A percentile compares a stretch with the other conserved stretches of the same genome.
Evolutionary conservation across 2,329 filamentous ascomycete genomes (phyloP).

Genomic region (Colletotrichum noveboracense): DNA sequence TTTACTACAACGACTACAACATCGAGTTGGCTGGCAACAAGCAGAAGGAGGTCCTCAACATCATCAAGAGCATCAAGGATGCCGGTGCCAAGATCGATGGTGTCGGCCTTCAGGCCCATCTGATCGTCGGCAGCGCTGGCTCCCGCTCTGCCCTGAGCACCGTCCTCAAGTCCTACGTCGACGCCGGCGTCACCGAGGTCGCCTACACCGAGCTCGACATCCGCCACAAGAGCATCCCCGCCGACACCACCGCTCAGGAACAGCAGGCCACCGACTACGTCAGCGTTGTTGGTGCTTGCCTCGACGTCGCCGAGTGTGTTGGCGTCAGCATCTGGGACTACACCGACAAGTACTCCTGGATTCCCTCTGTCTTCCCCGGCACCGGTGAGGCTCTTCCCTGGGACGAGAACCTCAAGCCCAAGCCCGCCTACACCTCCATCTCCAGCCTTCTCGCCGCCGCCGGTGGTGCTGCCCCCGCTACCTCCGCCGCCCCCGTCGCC

Average conservation of each 20-base stretch:
- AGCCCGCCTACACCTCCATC: constrained; percentile 45
- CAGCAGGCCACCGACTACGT: constrained; percentile 53
- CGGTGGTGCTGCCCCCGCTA: not conserved
- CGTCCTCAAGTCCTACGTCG: constrained; percentile 58
- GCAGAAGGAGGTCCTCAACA: constrained; percentile 52
- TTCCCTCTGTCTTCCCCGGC: constrained; percentile 41
- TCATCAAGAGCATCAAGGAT: constrained; percentile 38
- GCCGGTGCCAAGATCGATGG: constrained; percentile 55
- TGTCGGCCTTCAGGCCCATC: constrained; percentile 57
- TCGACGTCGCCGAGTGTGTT: constrained; percentile 36
- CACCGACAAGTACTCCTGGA: constrained; percentile 43
- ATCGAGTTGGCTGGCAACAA: constrained; percentile 51
- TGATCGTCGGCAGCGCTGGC: constrained; percentile 48
- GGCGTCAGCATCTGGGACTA: constrained; percentile 45
- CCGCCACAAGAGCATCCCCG: constrained; percentile 48
- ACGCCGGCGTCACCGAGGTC: constrained; percentile 48
- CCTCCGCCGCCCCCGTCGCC: not conserved
- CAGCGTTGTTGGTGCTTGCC: constrained; percentile 33
- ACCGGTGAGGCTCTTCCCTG: constrained; percentile 42
- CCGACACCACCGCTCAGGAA: constrained; percentile 38
- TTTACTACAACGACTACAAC: constrained; percentile 49
- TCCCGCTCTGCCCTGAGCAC: constrained; percentile 40
- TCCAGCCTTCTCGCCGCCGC: constrained; percentile 37
- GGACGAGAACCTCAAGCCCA: constrained; percentile 39
- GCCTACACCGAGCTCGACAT: constrained; percentile 57